Evolutionary conservation across 139 green algal species (phyloP).

Genomic region (Dunaliella primolecta): DNA sequence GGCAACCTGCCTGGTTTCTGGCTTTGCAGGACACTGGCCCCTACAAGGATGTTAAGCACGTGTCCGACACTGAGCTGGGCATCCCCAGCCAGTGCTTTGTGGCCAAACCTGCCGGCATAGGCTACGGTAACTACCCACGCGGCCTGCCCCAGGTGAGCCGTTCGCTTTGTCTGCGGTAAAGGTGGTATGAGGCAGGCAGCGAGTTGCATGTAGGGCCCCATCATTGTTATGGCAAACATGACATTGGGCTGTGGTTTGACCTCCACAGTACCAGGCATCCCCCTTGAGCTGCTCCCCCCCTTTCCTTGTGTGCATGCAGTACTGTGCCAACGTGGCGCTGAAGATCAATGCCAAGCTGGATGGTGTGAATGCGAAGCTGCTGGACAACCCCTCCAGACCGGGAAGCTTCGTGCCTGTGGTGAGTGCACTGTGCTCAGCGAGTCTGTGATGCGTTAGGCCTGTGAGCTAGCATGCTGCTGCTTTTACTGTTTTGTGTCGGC

Average conservation of each 20-base stretch:
- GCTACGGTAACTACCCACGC: conserved; percentile 8
- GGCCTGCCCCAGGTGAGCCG: conserved; percentile 15
- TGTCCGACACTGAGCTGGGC: conserved; percentile 33
- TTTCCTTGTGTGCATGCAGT: conserved; percentile 47
- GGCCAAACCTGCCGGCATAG: conserved; percentile 45
- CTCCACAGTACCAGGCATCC: too few relatives aligned
- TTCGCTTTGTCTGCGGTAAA: too few relatives aligned
- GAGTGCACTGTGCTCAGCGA: too few relatives aligned
- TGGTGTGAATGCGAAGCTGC: conserved; percentile 57
- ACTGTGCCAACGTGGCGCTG: conserved; percentile 65
- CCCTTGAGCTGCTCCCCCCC: too few relatives aligned
- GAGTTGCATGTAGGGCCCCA: too few relatives aligned
- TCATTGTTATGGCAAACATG: too few relatives aligned
- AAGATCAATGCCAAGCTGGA: conserved; percentile 85
- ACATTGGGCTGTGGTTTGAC: too few relatives aligned
- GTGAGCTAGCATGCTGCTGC: too few relatives aligned
- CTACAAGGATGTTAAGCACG: conserved; percentile 36
- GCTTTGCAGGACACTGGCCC: conserved; percentile 12
- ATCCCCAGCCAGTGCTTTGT: conserved; percentile 59
- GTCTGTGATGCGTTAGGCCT: too few relatives aligned
- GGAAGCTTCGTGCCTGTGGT: conserved; percentile 1
- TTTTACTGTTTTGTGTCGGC: too few relatives aligned
- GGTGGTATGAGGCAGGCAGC: too few relatives aligned
- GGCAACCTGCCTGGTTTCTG: too few relatives aligned
- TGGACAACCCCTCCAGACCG: not conserved